These are phyloP conservation scores for Nannochloropsis granulata DNA, from an alignment of 108 stramenopile genomes.

Conservation along the genomic window DNA sequence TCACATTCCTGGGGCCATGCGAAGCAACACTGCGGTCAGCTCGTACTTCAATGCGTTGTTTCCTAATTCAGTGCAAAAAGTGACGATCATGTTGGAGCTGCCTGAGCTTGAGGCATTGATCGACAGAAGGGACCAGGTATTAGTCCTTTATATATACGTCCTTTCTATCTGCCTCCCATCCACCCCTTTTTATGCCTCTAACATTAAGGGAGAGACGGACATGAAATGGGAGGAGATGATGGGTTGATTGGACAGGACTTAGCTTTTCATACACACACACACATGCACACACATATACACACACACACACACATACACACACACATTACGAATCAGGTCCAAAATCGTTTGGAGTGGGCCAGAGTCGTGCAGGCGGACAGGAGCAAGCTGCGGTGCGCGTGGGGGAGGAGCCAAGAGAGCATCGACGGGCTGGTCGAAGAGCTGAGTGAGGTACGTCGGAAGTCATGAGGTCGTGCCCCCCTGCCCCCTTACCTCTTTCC, in stretches of 20 bases:
- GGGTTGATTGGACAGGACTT: no score
- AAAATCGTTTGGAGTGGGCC: background rate
- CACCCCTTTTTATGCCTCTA: no score
- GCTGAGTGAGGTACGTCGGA: background rate
- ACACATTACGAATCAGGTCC: background rate
- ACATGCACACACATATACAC: no score
- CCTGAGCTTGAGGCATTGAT: background rate
- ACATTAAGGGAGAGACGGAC: no score
- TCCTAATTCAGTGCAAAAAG: background rate
- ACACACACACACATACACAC: no score
- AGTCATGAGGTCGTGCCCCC: no score
- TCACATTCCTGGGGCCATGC: background rate
- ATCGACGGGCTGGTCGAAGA: background rate
- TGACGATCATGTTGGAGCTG: background rate
- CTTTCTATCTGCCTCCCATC: no score
- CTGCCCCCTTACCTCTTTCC: no score
- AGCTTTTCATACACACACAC: no score
- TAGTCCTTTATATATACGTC: no score
- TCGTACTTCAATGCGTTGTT: background rate
- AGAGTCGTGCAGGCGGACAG: background rate
- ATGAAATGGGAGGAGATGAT: no score
- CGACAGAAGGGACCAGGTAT: background rate
- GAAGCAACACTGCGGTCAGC: background rate
- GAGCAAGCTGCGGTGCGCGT: background rate
- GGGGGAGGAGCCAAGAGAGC: background rate